A percentile compares a stretch with the other conserved stretches of the same genome.
Conservation (phyloP, 306 rosid genomes). For the Medicago lupulina region DNA sequence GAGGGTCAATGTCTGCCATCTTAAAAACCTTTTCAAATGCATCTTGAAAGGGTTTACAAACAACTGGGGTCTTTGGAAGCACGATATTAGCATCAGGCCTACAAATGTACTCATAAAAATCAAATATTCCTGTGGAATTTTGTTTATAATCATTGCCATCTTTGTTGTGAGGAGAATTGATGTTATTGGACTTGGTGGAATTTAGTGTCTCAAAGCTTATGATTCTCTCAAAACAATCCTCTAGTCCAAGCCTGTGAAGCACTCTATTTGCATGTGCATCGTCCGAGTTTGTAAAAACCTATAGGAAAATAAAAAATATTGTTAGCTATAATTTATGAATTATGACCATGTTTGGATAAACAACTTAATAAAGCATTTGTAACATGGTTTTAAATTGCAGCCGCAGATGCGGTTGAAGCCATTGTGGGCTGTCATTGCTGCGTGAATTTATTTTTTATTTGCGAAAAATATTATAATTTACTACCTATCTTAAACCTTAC, state of each 20-base stretch:
- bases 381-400: not conserved
- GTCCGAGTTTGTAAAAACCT: slow-evolving; percentile 82
- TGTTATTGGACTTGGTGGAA: slow-evolving; percentile 35
- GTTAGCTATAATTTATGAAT: not conserved
- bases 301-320: not conserved
- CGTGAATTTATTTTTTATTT: no score
- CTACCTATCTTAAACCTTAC: no score
- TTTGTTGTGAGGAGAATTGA: slow-evolving; percentile 16
- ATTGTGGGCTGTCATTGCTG: no score
- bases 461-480: no score
- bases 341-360: not conserved
- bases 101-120: slow-evolving; percentile 46
- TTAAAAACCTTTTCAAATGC: slow-evolving; percentile 69
- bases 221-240: slow-evolving; percentile 80
- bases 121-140: slow-evolving; percentile 40
- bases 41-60: slow-evolving; percentile 76
- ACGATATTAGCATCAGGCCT: slow-evolving; percentile 49
- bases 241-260: slow-evolving; percentile 83
- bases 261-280: slow-evolving; percentile 65
- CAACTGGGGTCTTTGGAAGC: slow-evolving; percentile 69
- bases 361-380: not conserved
- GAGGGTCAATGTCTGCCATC: slow-evolving; percentile 69
- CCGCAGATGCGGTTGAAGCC: no score
- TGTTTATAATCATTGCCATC: slow-evolving; percentile 30
- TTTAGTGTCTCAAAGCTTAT: slow-evolving; percentile 87